Evolutionary conservation across 2,329 filamentous ascomycete species (phyloP).

Genomic region (Penicillium digitatum): DNA sequence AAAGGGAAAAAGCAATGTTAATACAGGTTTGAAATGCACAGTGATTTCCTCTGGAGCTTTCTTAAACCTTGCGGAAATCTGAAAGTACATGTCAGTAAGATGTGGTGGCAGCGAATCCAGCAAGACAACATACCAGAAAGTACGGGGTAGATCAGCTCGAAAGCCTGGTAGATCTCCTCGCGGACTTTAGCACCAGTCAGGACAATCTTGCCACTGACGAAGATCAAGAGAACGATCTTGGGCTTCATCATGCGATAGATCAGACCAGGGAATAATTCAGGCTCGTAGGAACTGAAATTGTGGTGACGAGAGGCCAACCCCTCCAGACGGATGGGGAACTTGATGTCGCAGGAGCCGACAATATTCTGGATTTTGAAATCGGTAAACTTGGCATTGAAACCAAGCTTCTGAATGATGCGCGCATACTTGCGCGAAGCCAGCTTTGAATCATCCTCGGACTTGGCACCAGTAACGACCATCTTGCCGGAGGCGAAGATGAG

Average conservation of each 20-base stretch:
- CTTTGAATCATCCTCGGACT: constrained; percentile 96
- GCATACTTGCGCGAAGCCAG: constrained; percentile 96
- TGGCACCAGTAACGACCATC: constrained; percentile 98
- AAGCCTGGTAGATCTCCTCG: constrained; percentile 96
- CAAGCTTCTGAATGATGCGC: constrained; percentile 98
- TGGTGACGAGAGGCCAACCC: constrained; percentile 95
- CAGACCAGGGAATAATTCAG: constrained; percentile 95
- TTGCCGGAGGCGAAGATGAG: constrained; percentile 98
- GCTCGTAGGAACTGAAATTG: constrained; percentile 99
- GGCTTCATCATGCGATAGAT: constrained; percentile 99
- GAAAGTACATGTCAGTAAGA: constrained; percentile 24
- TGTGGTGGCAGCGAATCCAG: background rate
- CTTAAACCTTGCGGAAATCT: constrained; percentile 62
- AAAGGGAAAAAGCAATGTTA: constrained; percentile 26
- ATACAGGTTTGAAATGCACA: constrained; percentile 27
- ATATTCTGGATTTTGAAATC: constrained; percentile 99
- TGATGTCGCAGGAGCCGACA: constrained; percentile 97
- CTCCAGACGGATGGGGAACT: constrained; percentile 96
- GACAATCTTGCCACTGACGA: constrained; percentile 97
- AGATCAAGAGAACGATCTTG: constrained; percentile 96
- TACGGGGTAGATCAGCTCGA: constrained; percentile 96
- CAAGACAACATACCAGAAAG: constrained; percentile 63
- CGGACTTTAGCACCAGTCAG: constrained; percentile 95
- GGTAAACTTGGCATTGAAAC: constrained; percentile 98
- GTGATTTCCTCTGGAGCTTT: constrained; percentile 14